These are phyloP conservation scores for Magnolia changhungtana DNA, from an alignment of 164 flowering plant species.

Conservation along the genomic window DNA sequence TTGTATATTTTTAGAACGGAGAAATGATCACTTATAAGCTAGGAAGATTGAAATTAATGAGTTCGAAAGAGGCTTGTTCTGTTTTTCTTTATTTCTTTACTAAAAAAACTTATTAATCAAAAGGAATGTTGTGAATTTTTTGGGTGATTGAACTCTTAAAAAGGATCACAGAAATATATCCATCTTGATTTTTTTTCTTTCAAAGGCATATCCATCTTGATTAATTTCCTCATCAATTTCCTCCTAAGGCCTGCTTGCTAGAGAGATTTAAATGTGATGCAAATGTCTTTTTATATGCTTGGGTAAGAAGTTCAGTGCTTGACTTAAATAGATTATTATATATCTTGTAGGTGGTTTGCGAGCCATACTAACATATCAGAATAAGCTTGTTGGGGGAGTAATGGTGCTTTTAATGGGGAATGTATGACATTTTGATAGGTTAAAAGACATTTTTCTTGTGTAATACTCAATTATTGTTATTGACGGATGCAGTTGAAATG, in stretches of 20 bases:
- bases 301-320: background rate
- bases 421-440: no score
- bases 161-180: background rate
- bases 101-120: no score
- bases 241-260: background rate
- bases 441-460: background rate
- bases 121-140: no score
- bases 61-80: no score
- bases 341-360: slow-evolving; percentile 68
- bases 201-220: background rate
- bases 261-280: background rate
- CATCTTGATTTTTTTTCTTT: background rate
- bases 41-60: no score
- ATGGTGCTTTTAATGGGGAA: slow-evolving; percentile 45
- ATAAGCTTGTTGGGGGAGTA: slow-evolving; percentile 84
- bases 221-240: background rate
- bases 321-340: background rate
- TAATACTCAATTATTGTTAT: background rate
- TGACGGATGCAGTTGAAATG: slow-evolving; percentile 34
- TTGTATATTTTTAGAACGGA: no score
- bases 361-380: slow-evolving; percentile 70
- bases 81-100: no score
- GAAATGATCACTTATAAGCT: no score
- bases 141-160: no score
- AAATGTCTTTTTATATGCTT: background rate